Evolutionary conservation across 176 grass and related monocot genomes (phyloP), one percentile per base, ranked within the genome.

Genomic region (Musa beccarii): DNA sequence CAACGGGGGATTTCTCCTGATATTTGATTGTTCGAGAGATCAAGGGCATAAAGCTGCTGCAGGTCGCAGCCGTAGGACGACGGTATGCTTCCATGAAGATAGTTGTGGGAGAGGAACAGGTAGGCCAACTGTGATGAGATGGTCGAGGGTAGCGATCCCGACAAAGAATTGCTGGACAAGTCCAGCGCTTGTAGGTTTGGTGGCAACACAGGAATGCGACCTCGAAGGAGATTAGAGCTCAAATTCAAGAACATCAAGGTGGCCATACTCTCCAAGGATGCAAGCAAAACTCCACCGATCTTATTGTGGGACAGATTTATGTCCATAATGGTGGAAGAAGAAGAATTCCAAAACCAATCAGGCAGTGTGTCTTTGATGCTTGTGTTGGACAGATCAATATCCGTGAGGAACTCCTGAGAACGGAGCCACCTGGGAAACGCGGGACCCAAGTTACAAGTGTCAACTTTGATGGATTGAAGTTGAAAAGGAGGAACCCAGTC

Each of bases 261-360:
- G 17, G 17, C 0, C 43, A 72, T 22, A 14, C 8, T 24, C 54
- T 75, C 76, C 10, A 15, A 21, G 20, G 59, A 25, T 20, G 10
- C 62, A n/a, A 67, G 81, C 17, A 83, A 11, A 52, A 16, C 15
- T 24, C 81, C 81, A 25, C 9, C 53, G 66, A 83, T 77, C 21
- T 71, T 49, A 51, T 83, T 83, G 22, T 83, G 52, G 17, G 81
- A 76, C 52, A 83, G 74, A 72, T 83, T 53, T 29, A 83, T 49
- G 8, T 19, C 20, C 49, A 25, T 10, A 72, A 83, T 49, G 13
- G 26, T 78, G 11, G 51, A 51, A 14, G 75, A 63, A 13, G 77
- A 73, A 64, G 61, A 64, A 19, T 64, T 57, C 81, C 81, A 83
- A 66, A 83, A 78, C 81, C 81, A 83, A 51, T 63, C 50, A n/a